Evolutionary conservation across 768 basidiomycete genomes (phyloP).

Genomic region (Tulasnella sp.): DNA sequence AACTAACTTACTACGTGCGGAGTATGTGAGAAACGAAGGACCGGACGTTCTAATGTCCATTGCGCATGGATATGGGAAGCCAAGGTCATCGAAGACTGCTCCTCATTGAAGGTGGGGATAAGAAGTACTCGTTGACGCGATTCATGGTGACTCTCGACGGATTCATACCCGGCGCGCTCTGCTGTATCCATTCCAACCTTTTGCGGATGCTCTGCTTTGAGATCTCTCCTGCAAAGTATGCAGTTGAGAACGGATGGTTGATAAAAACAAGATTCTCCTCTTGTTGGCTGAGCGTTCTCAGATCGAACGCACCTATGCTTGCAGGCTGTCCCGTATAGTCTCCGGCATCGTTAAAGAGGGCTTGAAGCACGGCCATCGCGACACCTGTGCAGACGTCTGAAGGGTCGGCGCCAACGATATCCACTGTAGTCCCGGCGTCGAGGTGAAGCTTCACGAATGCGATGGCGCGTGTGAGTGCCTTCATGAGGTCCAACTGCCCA

Average conservation of each 20-base stretch:
- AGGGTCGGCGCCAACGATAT: conserved; percentile 45
- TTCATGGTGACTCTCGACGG: conserved; percentile 76
- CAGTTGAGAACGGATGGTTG: no score
- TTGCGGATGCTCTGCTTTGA: conserved; percentile 54
- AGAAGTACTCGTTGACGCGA: conserved; percentile 60
- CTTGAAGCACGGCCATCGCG: conserved; percentile 43
- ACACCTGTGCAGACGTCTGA: conserved; percentile 56
- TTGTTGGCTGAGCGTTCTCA: no score
- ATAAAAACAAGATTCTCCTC: no score
- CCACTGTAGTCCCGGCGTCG: conserved; percentile 28
- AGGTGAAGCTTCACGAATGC: conserved; percentile 38
- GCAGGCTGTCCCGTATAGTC: neutral
- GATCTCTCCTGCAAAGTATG: neutral
- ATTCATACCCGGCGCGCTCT: conserved; percentile 62
- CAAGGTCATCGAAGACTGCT: no score
- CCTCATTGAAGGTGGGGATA: conserved; percentile 26
- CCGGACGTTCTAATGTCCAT: no score
- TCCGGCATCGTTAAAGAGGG: conserved; percentile 49
- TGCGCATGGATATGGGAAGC: no score
- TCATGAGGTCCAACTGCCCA: conserved; percentile 40
- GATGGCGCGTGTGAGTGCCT: conserved; percentile 39
- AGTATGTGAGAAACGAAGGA: no score
- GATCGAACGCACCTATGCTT: neutral
- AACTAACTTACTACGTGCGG: no score
- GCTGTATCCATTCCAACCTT: conserved; percentile 78